Evolutionary conservation across 768 basidiomycete genomes (phyloP), one percentile per base, ranked within the genome.

Genomic region (Boletus huronensis): DNA sequence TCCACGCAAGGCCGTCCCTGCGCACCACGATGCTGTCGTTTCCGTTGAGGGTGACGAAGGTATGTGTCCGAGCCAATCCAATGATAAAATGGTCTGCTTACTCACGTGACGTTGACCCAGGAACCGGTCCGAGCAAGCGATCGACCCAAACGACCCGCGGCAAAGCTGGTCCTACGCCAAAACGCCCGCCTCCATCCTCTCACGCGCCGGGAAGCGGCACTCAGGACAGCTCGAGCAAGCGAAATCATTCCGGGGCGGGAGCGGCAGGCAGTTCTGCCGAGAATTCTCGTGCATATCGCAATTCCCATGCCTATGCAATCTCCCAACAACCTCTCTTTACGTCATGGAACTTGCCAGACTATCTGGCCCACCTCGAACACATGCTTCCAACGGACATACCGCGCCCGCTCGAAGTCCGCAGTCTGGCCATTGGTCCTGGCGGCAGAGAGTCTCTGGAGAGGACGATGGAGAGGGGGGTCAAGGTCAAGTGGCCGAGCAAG

Each of bases 401-500:
- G 3, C 81, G 82, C 53, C 88, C 90, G 1, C 77, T 93, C 49
- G 82, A 86, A 63, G 83, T 93, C 41, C 82, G 82, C 53, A 77
- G 78, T 55, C 70, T 74, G 13, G 79, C 76, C 14, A 58, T 75
- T 9, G 73, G 72, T 43, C 63, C 69, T 16, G 74, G 70, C 1
- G 72, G 79, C 38, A 77, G 79, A 36, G 84, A 82, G 48, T 80
- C 81, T 50, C 61, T 77, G n/a, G 85, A 87, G 52, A 75, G 77
- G 60, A 83, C 79, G 9, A 77, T 80, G 67, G 87, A 92, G 66
- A 77, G 90, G 44, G 89, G 89, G 9, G 88, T 91, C 14, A 88
- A 91, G 70, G 87, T 97, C 53, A 88, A 91, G 64, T 98, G 92
- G 88, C 96, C 95, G 1, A 84, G 84, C 60, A 94, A 95, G 73